Conservation (phyloP, 768 basidiomycete genomes). For the Termitomyces titanicus region DNA sequence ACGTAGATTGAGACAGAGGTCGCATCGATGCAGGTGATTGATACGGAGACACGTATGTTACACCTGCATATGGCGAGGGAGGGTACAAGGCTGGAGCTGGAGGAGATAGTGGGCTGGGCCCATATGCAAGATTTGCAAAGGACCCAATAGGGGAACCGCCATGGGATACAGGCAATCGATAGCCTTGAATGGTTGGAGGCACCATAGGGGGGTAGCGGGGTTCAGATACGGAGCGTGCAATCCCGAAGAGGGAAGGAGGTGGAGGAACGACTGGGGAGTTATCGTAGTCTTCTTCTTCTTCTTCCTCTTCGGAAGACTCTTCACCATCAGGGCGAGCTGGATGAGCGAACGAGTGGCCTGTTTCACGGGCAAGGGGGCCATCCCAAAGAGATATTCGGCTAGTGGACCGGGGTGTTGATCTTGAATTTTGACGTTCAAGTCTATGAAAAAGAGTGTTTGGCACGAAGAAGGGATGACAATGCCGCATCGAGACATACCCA, state of each 20-base stretch:
- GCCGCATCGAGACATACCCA: constrained; percentile 27
- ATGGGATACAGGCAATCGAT: constrained; percentile 1
- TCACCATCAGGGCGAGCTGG: constrained; percentile 15
- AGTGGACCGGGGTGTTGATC: constrained; percentile 18
- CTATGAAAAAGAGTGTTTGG: constrained; percentile 11
- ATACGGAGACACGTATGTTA: constrained; percentile 10
- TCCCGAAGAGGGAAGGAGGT: constrained; percentile 15
- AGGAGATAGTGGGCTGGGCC: constrained; percentile 2
- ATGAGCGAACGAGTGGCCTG: constrained; percentile 16
- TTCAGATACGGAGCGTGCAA: constrained; percentile 12
- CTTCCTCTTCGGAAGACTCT: constrained; percentile 23
- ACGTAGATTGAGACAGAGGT: constrained; percentile 5
- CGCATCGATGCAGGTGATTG: constrained; percentile 9
- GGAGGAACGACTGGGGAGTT: constrained; percentile 31
- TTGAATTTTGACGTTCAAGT: constrained; percentile 29
- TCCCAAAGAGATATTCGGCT: constrained; percentile 38
- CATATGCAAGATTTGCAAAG: constrained; percentile 6
- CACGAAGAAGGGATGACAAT: background rate
- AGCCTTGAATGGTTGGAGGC: constrained; percentile 2
- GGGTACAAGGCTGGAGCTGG: constrained; percentile 2
- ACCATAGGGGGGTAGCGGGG: constrained; percentile 6
- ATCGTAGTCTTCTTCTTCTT: constrained; percentile 27
- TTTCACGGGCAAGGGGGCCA: constrained; percentile 33
- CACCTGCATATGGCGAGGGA: constrained; percentile 12
- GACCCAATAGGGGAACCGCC: constrained; percentile 12